Conservation (phyloP, 2,329 filamentous ascomycete species). For the Ceratocystis eucalypticola region DNA sequence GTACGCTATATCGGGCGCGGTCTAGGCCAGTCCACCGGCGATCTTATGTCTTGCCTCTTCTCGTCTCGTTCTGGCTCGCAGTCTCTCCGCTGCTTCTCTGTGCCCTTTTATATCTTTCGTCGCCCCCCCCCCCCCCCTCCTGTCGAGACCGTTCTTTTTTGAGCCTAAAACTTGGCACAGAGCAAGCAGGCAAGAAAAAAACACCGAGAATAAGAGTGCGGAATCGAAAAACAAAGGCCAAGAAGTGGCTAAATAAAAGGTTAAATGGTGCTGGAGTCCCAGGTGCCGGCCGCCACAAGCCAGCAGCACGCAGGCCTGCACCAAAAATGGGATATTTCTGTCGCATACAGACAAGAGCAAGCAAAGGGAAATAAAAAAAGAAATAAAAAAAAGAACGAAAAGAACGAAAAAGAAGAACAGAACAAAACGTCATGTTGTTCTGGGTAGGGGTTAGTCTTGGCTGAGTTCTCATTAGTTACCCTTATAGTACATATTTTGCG, state of each 20-base stretch:
- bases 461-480: neutral
- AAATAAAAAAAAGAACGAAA: neutral
- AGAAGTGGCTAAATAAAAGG: neutral
- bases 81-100: too few relatives aligned
- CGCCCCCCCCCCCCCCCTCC: too few relatives aligned
- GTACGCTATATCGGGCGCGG: too few relatives aligned
- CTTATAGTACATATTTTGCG: constrained; percentile 3
- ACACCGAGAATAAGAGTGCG: neutral
- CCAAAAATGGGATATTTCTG: too few relatives aligned
- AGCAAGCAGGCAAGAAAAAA: neutral
- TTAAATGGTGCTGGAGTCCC: too few relatives aligned
- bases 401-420: neutral
- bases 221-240: neutral
- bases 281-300: too few relatives aligned
- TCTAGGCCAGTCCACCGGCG: too few relatives aligned
- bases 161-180: neutral
- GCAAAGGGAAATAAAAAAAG: neutral
- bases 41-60: too few relatives aligned
- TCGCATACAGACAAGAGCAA: neutral
- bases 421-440: neutral
- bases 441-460: neutral
- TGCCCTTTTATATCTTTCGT: too few relatives aligned
- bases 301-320: too few relatives aligned
- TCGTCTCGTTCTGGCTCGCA: too few relatives aligned
- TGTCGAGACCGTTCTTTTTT: neutral